Percentiles rank a stretch among this genome's conserved stretches.
These are phyloP conservation scores for Crepidotus variabilis DNA, from an alignment of 768 basidiomycete species.

Conservation along the genomic window DNA sequence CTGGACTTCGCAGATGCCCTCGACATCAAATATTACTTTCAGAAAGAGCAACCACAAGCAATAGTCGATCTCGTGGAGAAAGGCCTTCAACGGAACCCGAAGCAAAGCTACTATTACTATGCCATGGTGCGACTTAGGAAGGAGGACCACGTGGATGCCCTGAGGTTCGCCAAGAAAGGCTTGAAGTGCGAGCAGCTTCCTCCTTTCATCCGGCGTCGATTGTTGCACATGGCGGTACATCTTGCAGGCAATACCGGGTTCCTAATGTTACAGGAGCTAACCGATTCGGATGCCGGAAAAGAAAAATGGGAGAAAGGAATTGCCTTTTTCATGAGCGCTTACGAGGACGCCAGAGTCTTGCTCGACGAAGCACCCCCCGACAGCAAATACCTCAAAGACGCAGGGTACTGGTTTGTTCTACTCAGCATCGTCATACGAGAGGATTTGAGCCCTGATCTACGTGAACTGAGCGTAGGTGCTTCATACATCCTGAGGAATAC, in stretches of 20 bases:
- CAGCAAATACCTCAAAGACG: conserved; percentile 53
- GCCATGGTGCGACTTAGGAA: conserved; percentile 42
- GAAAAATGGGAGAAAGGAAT: conserved; percentile 55
- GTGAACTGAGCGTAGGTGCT: conserved; percentile 44
- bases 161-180: conserved; percentile 64
- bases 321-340: conserved; percentile 55
- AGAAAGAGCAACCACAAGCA: conserved; percentile 42
- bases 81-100: conserved; percentile 50
- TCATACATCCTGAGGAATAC: background rate
- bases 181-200: conserved; percentile 52
- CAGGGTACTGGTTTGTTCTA: conserved; percentile 56
- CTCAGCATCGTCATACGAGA: conserved; percentile 51
- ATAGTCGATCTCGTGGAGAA: conserved; percentile 44
- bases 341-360: conserved; percentile 57
- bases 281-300: conserved; percentile 29
- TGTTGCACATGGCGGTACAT: conserved; percentile 58
- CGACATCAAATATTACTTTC: conserved; percentile 57
- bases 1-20: conserved; percentile 58
- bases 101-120: conserved; percentile 63
- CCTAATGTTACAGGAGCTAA: conserved; percentile 39
- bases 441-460: conserved; percentile 43
- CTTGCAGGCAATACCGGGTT: conserved; percentile 58
- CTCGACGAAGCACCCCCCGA: conserved; percentile 57
- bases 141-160: conserved; percentile 42
- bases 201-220: conserved; percentile 50